Evolutionary conservation across 306 rosid genomes (phyloP), one percentile per base, ranked within the genome.

Genomic region (Cucumis cinereus): DNA sequence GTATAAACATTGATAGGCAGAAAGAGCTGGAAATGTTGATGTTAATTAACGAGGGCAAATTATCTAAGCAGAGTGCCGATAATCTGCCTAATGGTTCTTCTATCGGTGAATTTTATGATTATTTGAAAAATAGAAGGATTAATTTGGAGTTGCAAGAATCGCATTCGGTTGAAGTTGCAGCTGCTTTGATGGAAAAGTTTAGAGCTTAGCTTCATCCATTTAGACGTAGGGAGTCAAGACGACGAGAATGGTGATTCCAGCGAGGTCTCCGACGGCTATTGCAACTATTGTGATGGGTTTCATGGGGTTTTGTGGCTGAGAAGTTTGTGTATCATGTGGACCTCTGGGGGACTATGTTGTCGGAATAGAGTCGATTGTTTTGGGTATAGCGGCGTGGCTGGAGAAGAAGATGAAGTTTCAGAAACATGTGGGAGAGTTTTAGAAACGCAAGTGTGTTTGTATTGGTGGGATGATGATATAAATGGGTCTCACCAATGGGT

Each of bases 301-400:
- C 33, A 94, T 74, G 57, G 89, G 84, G 58, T 73, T 75, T 9
- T 79, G 83, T 3, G 87, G 55, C 15, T 74, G 83, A 55, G 66
- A 3, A 38, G 11, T 79, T 68, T 77, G 91, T 30, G 86, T 59
- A 24, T 69, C 79, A 10, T 40, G 70, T 40, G 84, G 6, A 35
- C 78, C 22, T 43, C 78, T 79, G 12, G 86, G 19, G 16, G 87
- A 2, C 82, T 73, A 70, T 45, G 92, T 58, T 38, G 70, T 63
- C 10, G 92, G 87, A 61, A 15, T 59, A 54, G 90, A 49, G 78
- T 78, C 89, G 4, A 87, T 83, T 53, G 88, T 88, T 87, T 77
- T 88, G 47, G 99, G 99, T n/a, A 94, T 90, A 73, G 87, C 97
- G 36, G 97, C 99, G 69, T 90, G 1, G 97, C 99, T 8, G 97